Evolutionary conservation across 176 grass and related monocot species (phyloP).

Genomic region (Carex pumila): DNA sequence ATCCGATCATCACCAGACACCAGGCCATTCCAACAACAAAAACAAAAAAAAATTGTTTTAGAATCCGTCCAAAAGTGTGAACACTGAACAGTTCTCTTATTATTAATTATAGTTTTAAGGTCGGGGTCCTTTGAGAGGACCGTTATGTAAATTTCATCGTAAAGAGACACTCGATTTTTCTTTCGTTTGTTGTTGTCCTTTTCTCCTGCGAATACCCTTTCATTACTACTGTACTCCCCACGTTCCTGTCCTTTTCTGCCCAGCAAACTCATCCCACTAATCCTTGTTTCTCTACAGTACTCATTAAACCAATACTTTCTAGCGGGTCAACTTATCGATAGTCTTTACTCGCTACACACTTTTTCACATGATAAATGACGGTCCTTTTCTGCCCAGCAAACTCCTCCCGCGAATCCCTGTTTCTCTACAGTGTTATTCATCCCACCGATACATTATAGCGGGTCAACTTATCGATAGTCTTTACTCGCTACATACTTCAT

Average conservation of each 20-base stretch:
- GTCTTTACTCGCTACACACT: not conserved
- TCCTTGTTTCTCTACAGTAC: slow-evolving; percentile 1
- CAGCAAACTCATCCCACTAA: not conserved
- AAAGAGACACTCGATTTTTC: not conserved
- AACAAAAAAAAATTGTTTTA: no score
- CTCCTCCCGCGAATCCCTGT: not conserved
- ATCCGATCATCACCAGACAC: no score
- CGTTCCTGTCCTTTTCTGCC: slow-evolving; percentile 9
- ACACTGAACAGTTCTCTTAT: not conserved
- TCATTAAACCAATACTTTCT: not conserved
- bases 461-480: not conserved
- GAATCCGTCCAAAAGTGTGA: not conserved
- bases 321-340: not conserved
- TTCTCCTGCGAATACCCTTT: not conserved
- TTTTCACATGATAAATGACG: not conserved
- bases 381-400: slow-evolving; percentile 3
- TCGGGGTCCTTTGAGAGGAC: not conserved
- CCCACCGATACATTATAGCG: not conserved
- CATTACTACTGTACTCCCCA: slow-evolving; percentile 8
- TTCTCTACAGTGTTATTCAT: not conserved
- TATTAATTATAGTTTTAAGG: not conserved
- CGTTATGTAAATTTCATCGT: not conserved
- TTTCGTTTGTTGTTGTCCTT: not conserved
- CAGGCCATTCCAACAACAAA: no score
- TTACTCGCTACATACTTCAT: not conserved